Evolutionary conservation across 352 stramenopile genomes (phyloP), one percentile per base, ranked within the genome.

Genomic region (Globisporangium viniferum): DNA sequence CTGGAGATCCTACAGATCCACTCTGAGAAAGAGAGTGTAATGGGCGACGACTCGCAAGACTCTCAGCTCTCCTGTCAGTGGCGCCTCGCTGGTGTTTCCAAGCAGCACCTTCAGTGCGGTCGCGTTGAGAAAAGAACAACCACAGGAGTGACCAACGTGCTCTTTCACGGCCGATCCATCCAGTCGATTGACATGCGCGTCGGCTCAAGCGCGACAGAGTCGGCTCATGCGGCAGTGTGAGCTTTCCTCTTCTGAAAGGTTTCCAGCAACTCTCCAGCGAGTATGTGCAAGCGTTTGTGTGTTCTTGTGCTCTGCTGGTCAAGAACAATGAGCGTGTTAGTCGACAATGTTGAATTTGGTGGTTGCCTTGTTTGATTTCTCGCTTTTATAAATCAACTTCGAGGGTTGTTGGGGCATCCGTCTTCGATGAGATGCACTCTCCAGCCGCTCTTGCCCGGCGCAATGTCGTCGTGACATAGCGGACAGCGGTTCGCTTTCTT

Each of bases 381-480:
- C n/a, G 35, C 29, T 39, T 36, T 9, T 24, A 39, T 44, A 39
- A 59, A 15, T 66, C 46, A 66, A 27, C 65, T 84, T n/a, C 88
- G 73, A n/a, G 88, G 88, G 71, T 95, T 95, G 58, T 84, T 89
- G n/a, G 82, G 77, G 64, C 88, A 95, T 20, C 72, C 70, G 51
- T 90, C 82, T 46, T 91, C 76, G 22, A 93, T 64, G 39, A 95
- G 78, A 66, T 95, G 88, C 18, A 64, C 44, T 61, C 77, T 79
- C 88, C 88, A 95, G 31, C 88, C 88, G 70, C 72, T 80, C 56
- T 91, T 92, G 15, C 84, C 78, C 8, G 77, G 73, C 1, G 72
- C 54, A 27, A 92, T 88, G 64, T 95, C 78, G 46, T 95, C 82
- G 64, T 95, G 88, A 53, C 88, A 95, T 5, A 95, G 78, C 24